Conservation (phyloP, 2,329 filamentous ascomycete species). For the Metarhizium rileyi region DNA sequence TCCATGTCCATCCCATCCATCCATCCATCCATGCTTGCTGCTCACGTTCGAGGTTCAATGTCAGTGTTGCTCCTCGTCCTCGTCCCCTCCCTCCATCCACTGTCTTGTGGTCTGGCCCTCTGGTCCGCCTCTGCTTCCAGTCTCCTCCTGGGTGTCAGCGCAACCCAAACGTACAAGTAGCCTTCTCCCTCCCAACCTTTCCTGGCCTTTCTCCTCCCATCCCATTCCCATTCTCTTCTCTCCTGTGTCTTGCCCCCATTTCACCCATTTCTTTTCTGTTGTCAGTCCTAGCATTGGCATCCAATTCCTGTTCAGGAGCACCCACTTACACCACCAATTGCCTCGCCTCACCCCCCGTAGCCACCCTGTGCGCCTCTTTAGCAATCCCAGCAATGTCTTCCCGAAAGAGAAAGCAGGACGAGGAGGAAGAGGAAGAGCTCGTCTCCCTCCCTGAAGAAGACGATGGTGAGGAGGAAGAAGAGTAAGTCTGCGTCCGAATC, state of each 20-base stretch:
- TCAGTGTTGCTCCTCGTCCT: not conserved
- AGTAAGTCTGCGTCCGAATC: constrained; percentile 29
- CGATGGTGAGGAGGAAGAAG: constrained; percentile 43
- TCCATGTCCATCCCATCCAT: too few species aligned
- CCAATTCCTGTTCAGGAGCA: not conserved
- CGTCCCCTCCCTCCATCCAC: not conserved
- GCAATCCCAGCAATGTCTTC: constrained; percentile 30
- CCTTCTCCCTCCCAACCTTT: constrained; percentile 6
- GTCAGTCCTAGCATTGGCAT: constrained; percentile 1
- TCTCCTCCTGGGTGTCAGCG: not conserved
- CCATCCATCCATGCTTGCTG: constrained; percentile 1
- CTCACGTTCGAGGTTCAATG: too few species aligned
- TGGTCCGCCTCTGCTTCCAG: constrained; percentile 1
- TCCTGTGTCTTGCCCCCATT: not conserved
- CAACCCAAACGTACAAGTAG: constrained; percentile 9
- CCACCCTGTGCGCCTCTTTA: not conserved
- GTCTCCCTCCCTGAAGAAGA: constrained; percentile 43
- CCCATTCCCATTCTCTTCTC: not conserved
- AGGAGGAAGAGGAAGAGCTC: constrained; percentile 46
- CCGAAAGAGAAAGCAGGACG: constrained; percentile 49
- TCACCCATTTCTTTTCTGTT: not conserved
- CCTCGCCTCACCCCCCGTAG: not conserved
- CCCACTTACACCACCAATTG: constrained; percentile 5
- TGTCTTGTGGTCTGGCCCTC: not conserved
- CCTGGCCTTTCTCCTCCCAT: not conserved